phyloP scores from a whole-genome alignment of 768 basidiomycete genomes.

The Phallus indusiatus region DNA sequence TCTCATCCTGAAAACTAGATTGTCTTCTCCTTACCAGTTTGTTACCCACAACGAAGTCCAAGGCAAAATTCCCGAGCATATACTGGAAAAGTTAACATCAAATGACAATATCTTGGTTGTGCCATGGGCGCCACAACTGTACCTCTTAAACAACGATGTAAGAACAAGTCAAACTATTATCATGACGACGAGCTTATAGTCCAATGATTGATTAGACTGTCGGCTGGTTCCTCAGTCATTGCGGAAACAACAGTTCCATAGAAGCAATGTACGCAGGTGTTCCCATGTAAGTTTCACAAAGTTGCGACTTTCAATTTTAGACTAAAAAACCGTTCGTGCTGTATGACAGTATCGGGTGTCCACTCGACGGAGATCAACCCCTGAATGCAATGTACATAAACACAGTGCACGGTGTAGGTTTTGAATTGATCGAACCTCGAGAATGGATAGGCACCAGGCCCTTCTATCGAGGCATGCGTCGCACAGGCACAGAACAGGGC shows the following conservation, averaged over 20 bases:
- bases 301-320: no score
- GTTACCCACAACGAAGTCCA: no score
- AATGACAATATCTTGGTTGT: no score
- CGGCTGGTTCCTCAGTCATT: conserved; percentile 20
- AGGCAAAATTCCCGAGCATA: no score
- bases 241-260: conserved; percentile 18
- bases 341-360: conserved; percentile 21
- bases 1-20: no score
- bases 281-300: conserved; percentile 16
- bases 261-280: conserved; percentile 17
- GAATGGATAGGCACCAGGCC: conserved; percentile 11
- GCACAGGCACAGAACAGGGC: conserved; percentile 14
- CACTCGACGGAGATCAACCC: conserved; percentile 18
- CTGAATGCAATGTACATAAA: conserved; percentile 15
- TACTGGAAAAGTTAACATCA: no score
- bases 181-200: neutral
- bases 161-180: no score
- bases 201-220: conserved; percentile 4
- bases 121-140: no score
- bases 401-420: conserved; percentile 11
- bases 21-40: no score
- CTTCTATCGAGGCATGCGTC: conserved; percentile 13
- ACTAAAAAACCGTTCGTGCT: no score
- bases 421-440: conserved; percentile 16
- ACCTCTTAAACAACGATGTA: no score